Evolutionary conservation across 148 eudicot genomes (phyloP).

Genomic region (Vaccinium macrocarpon): DNA sequence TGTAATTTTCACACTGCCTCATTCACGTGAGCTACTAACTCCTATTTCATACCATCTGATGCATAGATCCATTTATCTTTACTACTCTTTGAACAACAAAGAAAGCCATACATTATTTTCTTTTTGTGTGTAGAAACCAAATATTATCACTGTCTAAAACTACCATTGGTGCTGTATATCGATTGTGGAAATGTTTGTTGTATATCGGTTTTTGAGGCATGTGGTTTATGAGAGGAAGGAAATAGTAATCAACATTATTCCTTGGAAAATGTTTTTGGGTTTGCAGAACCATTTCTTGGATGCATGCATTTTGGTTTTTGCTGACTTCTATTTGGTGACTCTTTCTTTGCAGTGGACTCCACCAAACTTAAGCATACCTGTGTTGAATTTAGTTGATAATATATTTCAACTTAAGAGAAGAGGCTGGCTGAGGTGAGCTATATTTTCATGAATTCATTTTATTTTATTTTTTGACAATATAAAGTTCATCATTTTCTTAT

Average conservation of each 20-base stretch:
- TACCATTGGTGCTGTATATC: neutral
- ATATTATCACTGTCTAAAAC: neutral
- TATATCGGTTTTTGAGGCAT: neutral
- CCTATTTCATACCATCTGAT: neutral
- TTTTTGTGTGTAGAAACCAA: neutral
- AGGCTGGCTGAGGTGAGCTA: slow-evolving; percentile 91
- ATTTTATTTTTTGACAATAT: neutral
- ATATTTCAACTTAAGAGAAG: slow-evolving; percentile 92
- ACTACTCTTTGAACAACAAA: neutral
- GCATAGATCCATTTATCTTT: neutral
- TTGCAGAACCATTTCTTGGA: slow-evolving; percentile 9
- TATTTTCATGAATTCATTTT: slow-evolving; percentile 4
- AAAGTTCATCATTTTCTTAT: neutral
- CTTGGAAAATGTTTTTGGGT: neutral
- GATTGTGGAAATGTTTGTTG: neutral
- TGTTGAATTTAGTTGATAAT: slow-evolving; percentile 89
- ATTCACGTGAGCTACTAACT: neutral
- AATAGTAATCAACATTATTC: neutral
- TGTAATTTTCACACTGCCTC: neutral
- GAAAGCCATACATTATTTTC: neutral
- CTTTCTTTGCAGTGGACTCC: slow-evolving; percentile 87
- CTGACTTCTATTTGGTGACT: slow-evolving; percentile 7
- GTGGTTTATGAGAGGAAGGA: neutral
- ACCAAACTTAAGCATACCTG: slow-evolving; percentile 83
- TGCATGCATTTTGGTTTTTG: neutral